Conservation (phyloP, 768 basidiomycete species). For the Lentinus tigrinus region DNA sequence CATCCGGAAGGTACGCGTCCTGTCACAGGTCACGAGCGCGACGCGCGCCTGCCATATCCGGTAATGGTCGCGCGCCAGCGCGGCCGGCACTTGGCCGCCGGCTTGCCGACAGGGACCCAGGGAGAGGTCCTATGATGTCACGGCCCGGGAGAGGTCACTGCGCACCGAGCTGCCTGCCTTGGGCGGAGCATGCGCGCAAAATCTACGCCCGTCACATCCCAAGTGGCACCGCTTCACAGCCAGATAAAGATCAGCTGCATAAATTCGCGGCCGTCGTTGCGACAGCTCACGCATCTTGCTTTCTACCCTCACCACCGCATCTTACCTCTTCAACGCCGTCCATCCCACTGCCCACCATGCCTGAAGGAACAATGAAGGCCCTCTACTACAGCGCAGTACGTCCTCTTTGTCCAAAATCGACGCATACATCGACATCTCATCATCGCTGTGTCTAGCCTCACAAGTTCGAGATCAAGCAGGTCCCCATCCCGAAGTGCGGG, state of each 20-base stretch:
- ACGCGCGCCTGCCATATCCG: neutral
- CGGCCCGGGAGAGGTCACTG: constrained; percentile 11
- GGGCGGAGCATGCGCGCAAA: neutral
- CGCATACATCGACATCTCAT: neutral
- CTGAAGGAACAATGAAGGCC: constrained; percentile 69
- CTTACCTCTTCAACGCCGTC: constrained; percentile 5
- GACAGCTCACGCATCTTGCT: neutral
- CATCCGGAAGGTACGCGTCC: constrained; percentile 6
- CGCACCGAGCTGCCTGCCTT: no score
- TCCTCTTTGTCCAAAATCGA: neutral
- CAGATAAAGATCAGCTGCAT: constrained; percentile 24
- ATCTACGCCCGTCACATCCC: neutral
- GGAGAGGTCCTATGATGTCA: constrained; percentile 17
- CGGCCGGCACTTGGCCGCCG: neutral
- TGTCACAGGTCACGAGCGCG: constrained; percentile 13
- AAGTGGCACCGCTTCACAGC: constrained; percentile 7
- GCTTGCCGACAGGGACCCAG: constrained; percentile 1
- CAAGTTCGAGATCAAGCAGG: constrained; percentile 64
- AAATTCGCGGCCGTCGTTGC: neutral
- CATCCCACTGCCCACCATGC: constrained; percentile 35
- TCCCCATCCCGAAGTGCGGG: constrained; percentile 64
- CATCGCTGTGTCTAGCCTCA: constrained; percentile 46
- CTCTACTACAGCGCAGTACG: constrained; percentile 67
- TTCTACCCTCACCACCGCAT: constrained; percentile 3
- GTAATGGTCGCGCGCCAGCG: neutral